phyloP scores from a whole-genome alignment of 225 moss, liverwort and hornwort species.

The Marchantia paleacea region DNA sequence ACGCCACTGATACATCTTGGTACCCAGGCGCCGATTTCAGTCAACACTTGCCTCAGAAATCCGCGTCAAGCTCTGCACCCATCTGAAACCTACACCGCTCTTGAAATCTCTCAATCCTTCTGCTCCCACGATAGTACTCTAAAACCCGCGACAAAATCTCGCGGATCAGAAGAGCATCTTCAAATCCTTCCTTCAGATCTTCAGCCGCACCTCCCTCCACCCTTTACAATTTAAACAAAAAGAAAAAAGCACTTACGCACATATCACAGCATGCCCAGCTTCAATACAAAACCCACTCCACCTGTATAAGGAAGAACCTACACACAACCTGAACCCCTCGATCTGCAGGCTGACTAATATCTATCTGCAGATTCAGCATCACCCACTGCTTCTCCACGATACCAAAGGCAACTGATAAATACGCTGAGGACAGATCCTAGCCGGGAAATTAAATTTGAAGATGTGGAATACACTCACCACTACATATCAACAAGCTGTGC shows the following conservation, averaged over 20 bases:
- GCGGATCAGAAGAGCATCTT: not conserved
- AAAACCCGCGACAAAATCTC: not conserved
- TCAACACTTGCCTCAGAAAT: not conserved
- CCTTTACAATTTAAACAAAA: not conserved
- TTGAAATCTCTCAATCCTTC: not conserved
- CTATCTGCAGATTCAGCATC: too few relatives aligned
- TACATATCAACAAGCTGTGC: not conserved
- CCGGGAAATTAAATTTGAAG: too few relatives aligned
- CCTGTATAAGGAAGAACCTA: not conserved
- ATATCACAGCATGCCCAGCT: not conserved
- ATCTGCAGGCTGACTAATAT: not conserved
- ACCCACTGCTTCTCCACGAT: too few relatives aligned
- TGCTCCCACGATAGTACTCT: not conserved
- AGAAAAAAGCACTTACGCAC: not conserved
- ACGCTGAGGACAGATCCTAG: too few relatives aligned
- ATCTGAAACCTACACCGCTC: not conserved
- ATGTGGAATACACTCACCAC: not conserved
- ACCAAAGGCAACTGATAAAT: too few relatives aligned
- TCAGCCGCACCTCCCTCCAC: not conserved
- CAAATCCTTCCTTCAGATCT: slow-evolving; percentile 5
- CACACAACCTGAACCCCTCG: not conserved
- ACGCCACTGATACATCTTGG: slow-evolving; percentile 89
- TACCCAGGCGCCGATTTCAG: not conserved
- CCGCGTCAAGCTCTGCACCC: slow-evolving; percentile 2
- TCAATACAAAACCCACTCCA: not conserved